A percentile compares a stretch with the other conserved stretches of the same genome.
Evolutionary conservation across 2,329 filamentous ascomycete genomes (phyloP).

Genomic region (Verticillium dahliae): DNA sequence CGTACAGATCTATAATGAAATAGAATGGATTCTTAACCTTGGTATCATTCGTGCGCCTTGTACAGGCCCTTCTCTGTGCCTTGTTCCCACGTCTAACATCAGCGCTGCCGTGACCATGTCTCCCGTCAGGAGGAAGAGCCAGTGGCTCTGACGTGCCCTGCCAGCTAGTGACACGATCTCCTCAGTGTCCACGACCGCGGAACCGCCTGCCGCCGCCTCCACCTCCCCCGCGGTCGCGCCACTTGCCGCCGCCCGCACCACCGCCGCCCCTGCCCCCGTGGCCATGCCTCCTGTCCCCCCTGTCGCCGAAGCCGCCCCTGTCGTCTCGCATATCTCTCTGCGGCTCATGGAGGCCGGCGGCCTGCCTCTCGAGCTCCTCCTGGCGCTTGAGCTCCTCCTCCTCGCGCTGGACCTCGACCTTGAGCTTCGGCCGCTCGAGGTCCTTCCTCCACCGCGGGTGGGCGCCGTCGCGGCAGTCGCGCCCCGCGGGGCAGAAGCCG

Average conservation of each 20-base stretch:
- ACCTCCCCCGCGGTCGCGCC: conserved; percentile 14
- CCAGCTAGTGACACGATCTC: conserved; percentile 1
- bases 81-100: neutral
- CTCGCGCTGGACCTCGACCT: conserved; percentile 49
- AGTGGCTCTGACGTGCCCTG: too few relatives aligned
- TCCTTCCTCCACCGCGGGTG: conserved; percentile 79
- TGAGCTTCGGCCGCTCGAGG: conserved; percentile 68
- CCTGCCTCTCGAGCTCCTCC: conserved; percentile 32
- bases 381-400: conserved; percentile 34
- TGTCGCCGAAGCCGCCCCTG: conserved; percentile 3
- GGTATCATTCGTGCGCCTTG: neutral
- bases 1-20: neutral
- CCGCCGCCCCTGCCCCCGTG: conserved; percentile 17
- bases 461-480: conserved; percentile 68
- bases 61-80: neutral
- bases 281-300: conserved; percentile 18
- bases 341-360: conserved; percentile 20
- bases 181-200: conserved; percentile 18
- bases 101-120: neutral
- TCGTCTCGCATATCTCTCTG: conserved; percentile 30
- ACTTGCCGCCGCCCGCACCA: conserved; percentile 21
- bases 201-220: conserved; percentile 25
- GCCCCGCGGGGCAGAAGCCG: conserved; percentile 86
- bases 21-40: conserved; percentile 13
- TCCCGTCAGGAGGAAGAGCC: too few relatives aligned